Evolutionary conservation across 2,329 filamentous ascomycete species (phyloP).

Genomic region (Neocucurbitaria cava): DNA sequence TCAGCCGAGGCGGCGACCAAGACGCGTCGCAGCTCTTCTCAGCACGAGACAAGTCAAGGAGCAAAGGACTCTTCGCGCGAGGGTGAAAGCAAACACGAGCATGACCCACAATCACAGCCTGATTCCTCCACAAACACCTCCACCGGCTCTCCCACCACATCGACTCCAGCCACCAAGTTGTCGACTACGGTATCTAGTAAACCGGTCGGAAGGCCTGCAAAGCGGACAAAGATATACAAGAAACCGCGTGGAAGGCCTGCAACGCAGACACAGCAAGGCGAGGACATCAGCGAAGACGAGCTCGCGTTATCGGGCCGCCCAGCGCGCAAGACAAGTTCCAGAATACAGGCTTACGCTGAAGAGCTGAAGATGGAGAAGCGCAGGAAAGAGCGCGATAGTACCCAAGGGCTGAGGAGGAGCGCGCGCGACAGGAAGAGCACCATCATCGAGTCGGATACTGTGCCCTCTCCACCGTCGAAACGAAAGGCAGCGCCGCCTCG

Average conservation of each 20-base stretch:
- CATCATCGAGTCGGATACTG: conserved; percentile 43
- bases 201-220: background rate
- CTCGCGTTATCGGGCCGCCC: conserved; percentile 19
- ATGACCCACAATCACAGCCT: conserved; percentile 5
- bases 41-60: conserved; percentile 1
- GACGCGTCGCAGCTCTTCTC: conserved; percentile 24
- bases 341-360: conserved; percentile 21
- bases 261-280: conserved; percentile 1
- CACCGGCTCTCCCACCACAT: conserved; percentile 1
- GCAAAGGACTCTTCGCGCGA: background rate
- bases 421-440: conserved; percentile 31
- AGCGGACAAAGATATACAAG: background rate
- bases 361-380: conserved; percentile 45
- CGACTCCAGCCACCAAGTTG: background rate
- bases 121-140: conserved; percentile 8
- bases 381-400: conserved; percentile 17
- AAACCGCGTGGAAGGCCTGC: conserved; percentile 1
- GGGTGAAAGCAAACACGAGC: conserved; percentile 18
- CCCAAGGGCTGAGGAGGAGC: conserved; percentile 28
- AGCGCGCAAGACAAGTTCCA: conserved; percentile 17
- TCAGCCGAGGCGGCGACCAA: conserved; percentile 43
- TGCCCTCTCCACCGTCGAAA: conserved; percentile 15
- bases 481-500: conserved; percentile 17
- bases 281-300: conserved; percentile 33
- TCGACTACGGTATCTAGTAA: background rate